phyloP scores from a whole-genome alignment of 192 early-diverging fungal genomes.

The Piromyces sp. region DNA sequence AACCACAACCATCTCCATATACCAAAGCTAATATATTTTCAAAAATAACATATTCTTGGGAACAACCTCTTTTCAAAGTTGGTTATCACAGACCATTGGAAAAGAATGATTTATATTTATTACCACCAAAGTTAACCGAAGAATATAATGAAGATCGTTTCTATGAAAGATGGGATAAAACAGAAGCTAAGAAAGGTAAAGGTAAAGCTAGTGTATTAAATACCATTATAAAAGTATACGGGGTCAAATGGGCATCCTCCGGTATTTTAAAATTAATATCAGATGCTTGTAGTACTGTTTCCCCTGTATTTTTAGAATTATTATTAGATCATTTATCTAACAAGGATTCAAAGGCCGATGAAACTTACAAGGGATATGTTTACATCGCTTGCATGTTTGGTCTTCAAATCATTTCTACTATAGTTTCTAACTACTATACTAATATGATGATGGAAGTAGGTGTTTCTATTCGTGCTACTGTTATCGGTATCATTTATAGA shows the following conservation, averaged over 20 bases:
- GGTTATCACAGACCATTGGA: neutral
- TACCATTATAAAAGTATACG: neutral
- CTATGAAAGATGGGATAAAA: neutral
- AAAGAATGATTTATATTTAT: neutral
- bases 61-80: neutral
- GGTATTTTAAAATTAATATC: neutral
- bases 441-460: slow-evolving; percentile 19
- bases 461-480: slow-evolving; percentile 18
- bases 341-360: neutral
- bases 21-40: neutral
- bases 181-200: neutral
- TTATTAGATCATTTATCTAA: neutral
- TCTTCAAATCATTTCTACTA: slow-evolving; percentile 13
- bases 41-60: neutral
- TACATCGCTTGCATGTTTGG: neutral
- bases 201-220: neutral
- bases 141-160: neutral
- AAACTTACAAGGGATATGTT: neutral
- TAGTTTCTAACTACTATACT: slow-evolving; percentile 19
- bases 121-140: neutral
- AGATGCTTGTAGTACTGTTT: neutral
- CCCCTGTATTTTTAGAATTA: neutral
- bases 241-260: neutral
- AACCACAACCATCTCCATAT: neutral
- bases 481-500: slow-evolving; percentile 34